Base-by-base conservation (phyloP, 495 filamentous ascomycete genomes). In the Cladorrhinum samala region DNA sequence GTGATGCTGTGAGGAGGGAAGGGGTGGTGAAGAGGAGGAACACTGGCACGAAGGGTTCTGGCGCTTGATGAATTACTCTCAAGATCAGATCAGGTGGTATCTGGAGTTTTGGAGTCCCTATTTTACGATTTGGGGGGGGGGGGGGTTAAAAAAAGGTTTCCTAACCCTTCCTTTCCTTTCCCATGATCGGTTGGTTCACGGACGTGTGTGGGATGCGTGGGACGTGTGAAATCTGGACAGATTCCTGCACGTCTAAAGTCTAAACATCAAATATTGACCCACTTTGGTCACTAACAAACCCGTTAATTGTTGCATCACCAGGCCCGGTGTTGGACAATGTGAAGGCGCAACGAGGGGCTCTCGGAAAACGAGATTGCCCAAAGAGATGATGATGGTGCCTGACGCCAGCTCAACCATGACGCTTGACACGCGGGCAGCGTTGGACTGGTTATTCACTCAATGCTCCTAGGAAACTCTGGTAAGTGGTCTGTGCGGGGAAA, bases 1-100 rank as follows among this genome's bases (percentile, higher is more conserved):
- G 67, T 62, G 70, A 70, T 27, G 64, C 60, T 13, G 58, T 53
- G 21, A 58, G 53, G 16, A 56, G 59, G 3, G 61, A 54, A 9
- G 53, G 47, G 36, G 37, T 62, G 8, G 63, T 60, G 30, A 61
- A 56, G 49, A 52, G 60, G 43, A 43, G 41, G 36, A 52, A 52
- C 21, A 37, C 43, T 30, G 40, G 44, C 19, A 30, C 25, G 45
- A n/a, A 18, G 37, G 1, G 2, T 16, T 41, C 16, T n/a, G 14
- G 21, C 5, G 23, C 23, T 36, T n/a, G 46, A 27, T 50, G 25
- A 50, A 41, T 18, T n/a, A n/a, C n/a, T n/a, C n/a, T n/a, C n/a
- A n/a, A n/a, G n/a, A n/a, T n/a, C n/a, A n/a, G n/a, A n/a, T n/a
- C n/a, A n/a, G n/a, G n/a, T n/a, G n/a, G n/a, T n/a, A n/a, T n/a